phyloP scores from a whole-genome alignment of 805 yeast species.

The Schizosaccharomyces pombe region DNA sequence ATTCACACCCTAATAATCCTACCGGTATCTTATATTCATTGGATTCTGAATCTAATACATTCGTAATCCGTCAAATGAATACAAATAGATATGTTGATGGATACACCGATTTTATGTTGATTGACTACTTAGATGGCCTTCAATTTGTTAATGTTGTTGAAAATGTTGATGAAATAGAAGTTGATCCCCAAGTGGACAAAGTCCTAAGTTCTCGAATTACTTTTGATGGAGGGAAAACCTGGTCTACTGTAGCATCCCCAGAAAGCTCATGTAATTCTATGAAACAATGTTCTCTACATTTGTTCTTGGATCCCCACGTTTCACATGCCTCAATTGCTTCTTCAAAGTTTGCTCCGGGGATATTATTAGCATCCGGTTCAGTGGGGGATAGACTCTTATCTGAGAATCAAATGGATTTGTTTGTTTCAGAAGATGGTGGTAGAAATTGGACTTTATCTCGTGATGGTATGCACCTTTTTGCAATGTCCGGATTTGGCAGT shows the following conservation, averaged over 20 bases:
- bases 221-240: background rate
- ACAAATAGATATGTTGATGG: background rate
- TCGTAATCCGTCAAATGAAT: background rate
- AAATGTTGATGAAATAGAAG: background rate
- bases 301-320: constrained; percentile 17
- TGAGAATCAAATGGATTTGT: constrained; percentile 24
- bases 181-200: background rate
- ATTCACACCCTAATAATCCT: background rate
- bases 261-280: constrained; percentile 10
- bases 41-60: background rate
- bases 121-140: background rate
- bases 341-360: constrained; percentile 25
- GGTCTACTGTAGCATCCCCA: background rate
- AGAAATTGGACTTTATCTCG: constrained; percentile 38
- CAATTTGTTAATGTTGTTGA: background rate
- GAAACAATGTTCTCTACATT: constrained; percentile 14
- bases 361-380: constrained; percentile 23
- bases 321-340: constrained; percentile 14
- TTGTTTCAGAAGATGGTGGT: constrained; percentile 56
- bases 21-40: background rate
- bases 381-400: constrained; percentile 14
- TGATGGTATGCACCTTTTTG: constrained; percentile 28
- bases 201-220: background rate
- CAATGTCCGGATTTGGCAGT: constrained; percentile 63
- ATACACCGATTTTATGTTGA: background rate